phyloP scores from a whole-genome alignment of 306 rosid genomes.

The Cucurbita pepo region DNA sequence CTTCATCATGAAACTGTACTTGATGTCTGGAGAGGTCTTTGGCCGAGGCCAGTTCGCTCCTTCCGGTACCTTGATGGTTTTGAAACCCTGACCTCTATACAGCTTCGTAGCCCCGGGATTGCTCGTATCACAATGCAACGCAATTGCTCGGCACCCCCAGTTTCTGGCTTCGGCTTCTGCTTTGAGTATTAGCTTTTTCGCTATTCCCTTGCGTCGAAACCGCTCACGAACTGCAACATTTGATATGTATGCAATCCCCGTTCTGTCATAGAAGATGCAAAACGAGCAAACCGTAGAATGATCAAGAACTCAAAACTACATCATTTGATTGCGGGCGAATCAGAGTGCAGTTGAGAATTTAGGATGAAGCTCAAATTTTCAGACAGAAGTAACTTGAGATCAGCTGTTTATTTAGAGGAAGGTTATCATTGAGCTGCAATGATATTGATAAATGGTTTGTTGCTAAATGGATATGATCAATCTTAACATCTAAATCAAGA shows the following conservation, averaged over 20 bases:
- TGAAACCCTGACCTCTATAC: constrained; percentile 75
- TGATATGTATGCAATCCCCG: constrained; percentile 89
- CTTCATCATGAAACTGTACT: constrained; percentile 93
- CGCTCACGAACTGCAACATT: constrained; percentile 91
- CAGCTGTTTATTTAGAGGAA: not conserved
- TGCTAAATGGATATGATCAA: not conserved
- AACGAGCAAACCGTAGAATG: not conserved
- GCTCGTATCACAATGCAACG: constrained; percentile 77
- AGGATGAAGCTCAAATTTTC: not conserved
- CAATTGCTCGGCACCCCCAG: constrained; percentile 85
- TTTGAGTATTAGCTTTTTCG: constrained; percentile 53
- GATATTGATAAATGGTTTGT: not conserved
- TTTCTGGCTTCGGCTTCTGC: constrained; percentile 82
- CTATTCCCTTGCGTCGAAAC: constrained; percentile 71
- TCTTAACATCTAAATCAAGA: not conserved
- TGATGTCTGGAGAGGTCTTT: constrained; percentile 66
- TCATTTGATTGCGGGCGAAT: not conserved
- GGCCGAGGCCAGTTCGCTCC: constrained; percentile 98
- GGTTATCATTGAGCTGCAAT: not conserved
- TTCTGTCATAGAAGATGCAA: constrained; percentile 27
- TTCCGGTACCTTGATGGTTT: constrained; percentile 59
- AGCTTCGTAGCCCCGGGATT: constrained; percentile 69
- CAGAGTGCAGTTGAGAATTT: not conserved
- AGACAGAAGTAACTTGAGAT: not conserved
- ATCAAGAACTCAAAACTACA: not conserved